Conservation (phyloP, 345 rosid genomes). For the Ceriops tagal region DNA sequence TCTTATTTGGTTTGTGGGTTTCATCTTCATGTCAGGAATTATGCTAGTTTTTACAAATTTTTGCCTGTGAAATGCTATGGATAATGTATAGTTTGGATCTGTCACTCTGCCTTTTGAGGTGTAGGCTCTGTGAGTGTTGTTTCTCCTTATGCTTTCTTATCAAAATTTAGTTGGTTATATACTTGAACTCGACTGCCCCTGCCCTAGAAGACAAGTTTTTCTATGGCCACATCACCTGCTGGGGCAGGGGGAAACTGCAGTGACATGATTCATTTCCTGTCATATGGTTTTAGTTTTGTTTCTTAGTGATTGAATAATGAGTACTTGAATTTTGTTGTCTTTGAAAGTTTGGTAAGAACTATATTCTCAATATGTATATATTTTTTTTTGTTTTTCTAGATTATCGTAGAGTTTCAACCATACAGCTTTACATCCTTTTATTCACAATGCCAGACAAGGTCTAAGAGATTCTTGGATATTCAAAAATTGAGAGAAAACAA, state of each 20-base stretch:
- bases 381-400: conserved; percentile 3
- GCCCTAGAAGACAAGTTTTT: background rate
- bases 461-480: conserved; percentile 97
- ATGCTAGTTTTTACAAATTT: background rate
- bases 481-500: conserved; percentile 89
- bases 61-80: background rate
- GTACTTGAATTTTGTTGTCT: background rate
- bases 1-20: conserved; percentile 8
- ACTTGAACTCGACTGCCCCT: background rate
- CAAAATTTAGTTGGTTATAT: background rate
- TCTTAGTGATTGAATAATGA: background rate
- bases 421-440: conserved; percentile 10
- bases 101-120: background rate
- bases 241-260: too few relatives aligned
- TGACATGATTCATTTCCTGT: too few relatives aligned
- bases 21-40: background rate
- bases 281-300: background rate
- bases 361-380: background rate
- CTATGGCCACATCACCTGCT: too few relatives aligned
- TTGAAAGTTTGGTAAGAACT: background rate
- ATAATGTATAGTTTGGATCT: background rate
- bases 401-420: conserved; percentile 12
- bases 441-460: conserved; percentile 70
- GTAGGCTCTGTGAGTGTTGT: background rate
- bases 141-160: background rate